Base-by-base conservation (phyloP, 2,329 filamentous ascomycete species). In the Acrocalymma vagum region DNA sequence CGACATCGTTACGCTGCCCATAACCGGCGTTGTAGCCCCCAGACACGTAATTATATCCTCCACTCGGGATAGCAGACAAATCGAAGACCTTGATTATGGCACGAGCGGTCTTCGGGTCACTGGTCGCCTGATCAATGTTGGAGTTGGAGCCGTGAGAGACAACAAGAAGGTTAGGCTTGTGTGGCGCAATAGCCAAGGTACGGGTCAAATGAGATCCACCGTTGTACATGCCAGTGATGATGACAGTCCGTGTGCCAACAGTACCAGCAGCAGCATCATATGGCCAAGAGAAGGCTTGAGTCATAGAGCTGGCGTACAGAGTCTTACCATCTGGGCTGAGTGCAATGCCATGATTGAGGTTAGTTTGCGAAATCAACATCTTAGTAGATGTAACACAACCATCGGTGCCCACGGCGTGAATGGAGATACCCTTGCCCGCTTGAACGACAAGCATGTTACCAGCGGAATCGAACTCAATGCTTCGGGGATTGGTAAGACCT, bases 1-100 rank as follows among this genome's bases (percentile, higher is more conserved):
- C 87, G 8, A 89, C 85, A 2, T 84, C 83, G 61, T 90, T 90
- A 34, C 86, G 78, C 45, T 90, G 73, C 5, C 87, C 87, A 81
- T 85, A 90, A 8, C 85, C 80, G 54, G 62, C 71, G 53, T 71
- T 65, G 17, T 72, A 62, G 10, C 78, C 78, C 10, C 74, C 73
- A 31, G 74, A 84, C 47, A 79, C 69, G 58, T 75, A 79, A 42
- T 76, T 70, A 48, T 78, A 77, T 7, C 60, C 60, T 14, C 59
- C 63, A 23, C 64, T 67, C 10, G 65, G 59, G 17, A 65, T 28
- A 28, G 72, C 67, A 34, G 57, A 71, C 33, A 82, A 58, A 51
- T 81, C 74, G 60, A 82, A 84, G 31, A 81, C 80, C 48, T 83
- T 84, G 57, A 90, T 78, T 58, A 88, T 84, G 17, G 81, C 81